Evolutionary conservation across 2,329 filamentous ascomycete species (phyloP), one percentile per base, ranked within the genome.

Genomic region (Sclerotinia sclerotiorum): DNA sequence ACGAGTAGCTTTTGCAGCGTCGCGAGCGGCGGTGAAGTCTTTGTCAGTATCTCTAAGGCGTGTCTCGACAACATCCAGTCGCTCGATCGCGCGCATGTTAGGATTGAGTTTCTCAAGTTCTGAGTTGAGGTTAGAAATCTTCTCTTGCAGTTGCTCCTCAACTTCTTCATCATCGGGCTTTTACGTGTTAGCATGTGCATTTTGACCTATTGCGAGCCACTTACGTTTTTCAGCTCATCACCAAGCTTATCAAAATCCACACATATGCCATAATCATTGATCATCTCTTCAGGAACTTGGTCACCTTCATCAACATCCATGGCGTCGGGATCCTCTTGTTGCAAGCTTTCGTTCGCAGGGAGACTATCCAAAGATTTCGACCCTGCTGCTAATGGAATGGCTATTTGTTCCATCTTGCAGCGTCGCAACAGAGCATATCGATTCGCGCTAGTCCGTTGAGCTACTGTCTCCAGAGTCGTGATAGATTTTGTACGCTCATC

Each of bases 51-150:
- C 86, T 72, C 92, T 89, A 32, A 97, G 88, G 70, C 94, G 89
- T 64, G 88, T 86, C 78, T 97, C 91, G 11, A 97, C 94, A 29
- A 88, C 90, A 77, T 95, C 92, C 6, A 99, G 84, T 62, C 94
- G 91, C 77, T 98, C 93, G 79, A 94, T 93, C 11, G 94, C 95
- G 74, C 94, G 92, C 88, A 97, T 96, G 79, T 99, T 98, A 35
- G 95, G 95, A 70, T 95, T 94, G 79, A 98, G 89, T 80, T 97
- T 97, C 77, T 97, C 93, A 27, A 99, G 87, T 74, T 97, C 92
- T 44, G 85, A 82, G 56, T 89, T 88, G 13, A 99, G 84, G 39
- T 85, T 84, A 27, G 85, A 83, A 72, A 99, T 93, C 75, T 88
- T 90, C 66, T 97, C 92, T 65, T 90, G 87, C 1, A 99, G 84